Percentiles rank a stretch among this genome's conserved stretches.
These are phyloP conservation scores for Pichia sp. DNA, from an alignment of 1,139 yeast species.

Conservation along the genomic window DNA sequence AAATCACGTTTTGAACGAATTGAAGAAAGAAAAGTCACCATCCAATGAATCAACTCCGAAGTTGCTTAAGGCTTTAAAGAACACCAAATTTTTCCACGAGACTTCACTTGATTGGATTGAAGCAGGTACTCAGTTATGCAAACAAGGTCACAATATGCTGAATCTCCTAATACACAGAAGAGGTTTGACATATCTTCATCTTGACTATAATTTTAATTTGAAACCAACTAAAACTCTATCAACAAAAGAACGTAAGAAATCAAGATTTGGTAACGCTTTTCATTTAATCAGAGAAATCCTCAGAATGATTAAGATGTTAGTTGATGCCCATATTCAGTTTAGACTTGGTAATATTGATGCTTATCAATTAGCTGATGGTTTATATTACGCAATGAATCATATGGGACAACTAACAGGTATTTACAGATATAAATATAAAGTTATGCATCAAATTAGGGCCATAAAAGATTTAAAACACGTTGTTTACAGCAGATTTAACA, in stretches of 20 bases:
- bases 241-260: constrained; percentile 91
- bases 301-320: constrained; percentile 72
- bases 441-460: constrained; percentile 96
- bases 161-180: constrained; percentile 83
- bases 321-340: constrained; percentile 89
- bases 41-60: constrained; percentile 53
- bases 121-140: constrained; percentile 89
- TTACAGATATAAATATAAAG: constrained; percentile 92
- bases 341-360: constrained; percentile 89
- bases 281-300: constrained; percentile 87
- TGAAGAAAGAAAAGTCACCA: constrained; percentile 66
- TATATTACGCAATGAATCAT: constrained; percentile 84
- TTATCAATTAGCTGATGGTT: constrained; percentile 89
- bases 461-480: constrained; percentile 94
- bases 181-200: constrained; percentile 85
- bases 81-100: constrained; percentile 83
- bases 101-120: constrained; percentile 97
- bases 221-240: constrained; percentile 96
- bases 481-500: constrained; percentile 75
- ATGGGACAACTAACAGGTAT: constrained; percentile 95
- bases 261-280: constrained; percentile 95
- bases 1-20: constrained; percentile 60
- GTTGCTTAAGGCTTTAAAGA: constrained; percentile 58
- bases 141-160: constrained; percentile 92
- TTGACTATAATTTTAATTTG: constrained; percentile 90